A percentile compares a stretch with the other conserved stretches of the same genome.
These are phyloP conservation scores for Ophiostoma angusticollis DNA, from an alignment of 2,329 filamentous ascomycete species.

Conservation along the genomic window DNA sequence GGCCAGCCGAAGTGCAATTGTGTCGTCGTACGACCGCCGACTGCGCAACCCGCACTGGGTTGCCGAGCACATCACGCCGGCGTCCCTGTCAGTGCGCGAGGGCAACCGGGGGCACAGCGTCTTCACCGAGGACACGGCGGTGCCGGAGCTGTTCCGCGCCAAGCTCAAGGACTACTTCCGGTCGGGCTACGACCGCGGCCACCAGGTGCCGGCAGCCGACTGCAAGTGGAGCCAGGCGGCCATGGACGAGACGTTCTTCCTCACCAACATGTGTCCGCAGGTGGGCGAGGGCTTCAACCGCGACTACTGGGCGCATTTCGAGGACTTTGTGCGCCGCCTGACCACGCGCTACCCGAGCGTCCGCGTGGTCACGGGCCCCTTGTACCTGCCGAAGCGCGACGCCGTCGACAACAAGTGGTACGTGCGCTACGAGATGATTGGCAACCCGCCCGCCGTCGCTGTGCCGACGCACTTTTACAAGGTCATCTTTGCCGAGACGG, in stretches of 20 bases:
- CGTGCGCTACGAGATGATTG: constrained; percentile 91
- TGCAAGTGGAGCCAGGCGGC: constrained; percentile 88
- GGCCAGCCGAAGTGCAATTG: constrained; percentile 59
- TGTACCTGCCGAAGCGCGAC: constrained; percentile 82
- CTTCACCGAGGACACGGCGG: constrained; percentile 68
- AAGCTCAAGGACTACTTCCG: constrained; percentile 89
- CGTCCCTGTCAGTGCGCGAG: constrained; percentile 59
- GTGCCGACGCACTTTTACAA: constrained; percentile 99
- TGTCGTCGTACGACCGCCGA: constrained; percentile 82
- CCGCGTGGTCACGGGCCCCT: constrained; percentile 79
- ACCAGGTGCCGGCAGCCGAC: constrained; percentile 94
- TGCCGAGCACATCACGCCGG: constrained; percentile 87
- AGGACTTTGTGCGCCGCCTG: constrained; percentile 86
- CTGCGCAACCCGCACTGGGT: constrained; percentile 91
- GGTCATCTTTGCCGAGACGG: constrained; percentile 92
- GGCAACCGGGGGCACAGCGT: constrained; percentile 73
- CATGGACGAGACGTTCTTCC: constrained; percentile 89
- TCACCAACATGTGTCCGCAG: constrained; percentile 97
- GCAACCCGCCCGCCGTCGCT: constrained; percentile 80
- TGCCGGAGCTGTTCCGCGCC: constrained; percentile 80
- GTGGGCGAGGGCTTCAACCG: constrained; percentile 97
- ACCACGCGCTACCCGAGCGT: constrained; percentile 74
- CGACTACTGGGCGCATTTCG: constrained; percentile 98
- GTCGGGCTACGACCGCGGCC: constrained; percentile 86
- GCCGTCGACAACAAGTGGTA: constrained; percentile 83